Conservation (phyloP, 306 rosid species). For the Rosa persica region DNA sequence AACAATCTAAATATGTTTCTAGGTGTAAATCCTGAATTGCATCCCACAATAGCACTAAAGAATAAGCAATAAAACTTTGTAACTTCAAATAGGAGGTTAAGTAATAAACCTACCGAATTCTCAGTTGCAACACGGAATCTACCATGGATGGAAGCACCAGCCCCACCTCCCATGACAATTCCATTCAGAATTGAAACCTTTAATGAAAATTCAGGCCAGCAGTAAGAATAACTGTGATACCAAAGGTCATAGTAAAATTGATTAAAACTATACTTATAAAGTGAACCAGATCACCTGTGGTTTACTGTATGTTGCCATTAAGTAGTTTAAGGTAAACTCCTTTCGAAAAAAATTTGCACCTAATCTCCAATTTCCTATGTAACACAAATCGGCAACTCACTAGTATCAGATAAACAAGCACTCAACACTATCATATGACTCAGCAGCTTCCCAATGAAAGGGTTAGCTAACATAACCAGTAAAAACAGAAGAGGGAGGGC, state of each 20-base stretch:
- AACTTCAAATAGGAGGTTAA: not conserved
- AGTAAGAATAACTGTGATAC: slow-evolving; percentile 3
- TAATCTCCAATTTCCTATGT: slow-evolving; percentile 68
- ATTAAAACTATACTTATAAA: not conserved
- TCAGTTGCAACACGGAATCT: slow-evolving; percentile 89
- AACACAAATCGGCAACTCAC: slow-evolving; percentile 14
- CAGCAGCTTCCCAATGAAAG: not conserved
- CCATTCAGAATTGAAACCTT: slow-evolving; percentile 94
- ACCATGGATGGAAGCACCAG: slow-evolving; percentile 88
- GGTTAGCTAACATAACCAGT: not conserved
- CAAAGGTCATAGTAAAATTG: not conserved
- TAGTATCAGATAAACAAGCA: slow-evolving; percentile 4
- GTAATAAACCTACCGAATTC: slow-evolving; percentile 55
- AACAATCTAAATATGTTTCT: not conserved
- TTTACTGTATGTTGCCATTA: slow-evolving; percentile 86
- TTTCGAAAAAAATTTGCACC: slow-evolving; percentile 58
- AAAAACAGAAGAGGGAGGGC: not conserved
- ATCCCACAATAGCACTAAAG: not conserved
- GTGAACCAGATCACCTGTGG: slow-evolving; percentile 64
- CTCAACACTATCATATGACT: not conserved
- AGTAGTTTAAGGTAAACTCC: slow-evolving; percentile 67
- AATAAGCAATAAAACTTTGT: not conserved
- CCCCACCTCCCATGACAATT: slow-evolving; percentile 98
- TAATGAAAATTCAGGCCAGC: slow-evolving; percentile 25
- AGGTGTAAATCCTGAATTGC: not conserved